Conservation (phyloP, 805 yeast species). For the Candida parachauliodes region DNA sequence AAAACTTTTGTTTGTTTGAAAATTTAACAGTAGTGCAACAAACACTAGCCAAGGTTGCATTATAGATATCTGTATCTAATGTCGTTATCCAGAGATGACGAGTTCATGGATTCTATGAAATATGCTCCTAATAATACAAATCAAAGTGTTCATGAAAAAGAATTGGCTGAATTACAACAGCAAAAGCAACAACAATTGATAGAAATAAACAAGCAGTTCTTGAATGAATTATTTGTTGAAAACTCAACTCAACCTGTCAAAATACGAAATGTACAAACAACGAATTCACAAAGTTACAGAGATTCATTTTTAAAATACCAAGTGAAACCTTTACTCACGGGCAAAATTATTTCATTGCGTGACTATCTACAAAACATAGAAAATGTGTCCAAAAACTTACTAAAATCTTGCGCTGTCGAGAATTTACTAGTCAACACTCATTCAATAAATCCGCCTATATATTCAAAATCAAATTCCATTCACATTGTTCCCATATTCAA, state of each 20-base stretch:
- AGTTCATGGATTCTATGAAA: constrained; percentile 9
- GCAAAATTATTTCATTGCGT: constrained; percentile 35
- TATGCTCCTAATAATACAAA: constrained; percentile 8
- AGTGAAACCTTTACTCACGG: constrained; percentile 42
- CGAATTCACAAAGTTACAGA: constrained; percentile 47
- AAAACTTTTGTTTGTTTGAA: no score
- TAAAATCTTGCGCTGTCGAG: constrained; percentile 41
- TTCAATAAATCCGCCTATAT: constrained; percentile 12
- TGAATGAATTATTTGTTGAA: constrained; percentile 31
- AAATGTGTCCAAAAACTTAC: constrained; percentile 38
- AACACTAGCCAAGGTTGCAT: no score
- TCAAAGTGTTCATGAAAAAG: constrained; percentile 21
- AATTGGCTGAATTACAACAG: constrained; percentile 21
- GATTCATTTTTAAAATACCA: constrained; percentile 44
- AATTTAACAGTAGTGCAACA: no score
- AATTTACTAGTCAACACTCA: constrained; percentile 35
- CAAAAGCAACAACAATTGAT: constrained; percentile 29
- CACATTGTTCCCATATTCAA: constrained; percentile 36
- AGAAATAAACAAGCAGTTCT: constrained; percentile 28
- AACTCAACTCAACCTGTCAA: constrained; percentile 38
- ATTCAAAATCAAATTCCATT: constrained; percentile 5
- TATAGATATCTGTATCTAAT: no score
- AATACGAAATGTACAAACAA: constrained; percentile 43
- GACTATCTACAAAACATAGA: constrained; percentile 42
- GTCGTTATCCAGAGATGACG: constrained; percentile 22